phyloP scores from a whole-genome alignment of 768 basidiomycete species.

The Lactarius psammicola region DNA sequence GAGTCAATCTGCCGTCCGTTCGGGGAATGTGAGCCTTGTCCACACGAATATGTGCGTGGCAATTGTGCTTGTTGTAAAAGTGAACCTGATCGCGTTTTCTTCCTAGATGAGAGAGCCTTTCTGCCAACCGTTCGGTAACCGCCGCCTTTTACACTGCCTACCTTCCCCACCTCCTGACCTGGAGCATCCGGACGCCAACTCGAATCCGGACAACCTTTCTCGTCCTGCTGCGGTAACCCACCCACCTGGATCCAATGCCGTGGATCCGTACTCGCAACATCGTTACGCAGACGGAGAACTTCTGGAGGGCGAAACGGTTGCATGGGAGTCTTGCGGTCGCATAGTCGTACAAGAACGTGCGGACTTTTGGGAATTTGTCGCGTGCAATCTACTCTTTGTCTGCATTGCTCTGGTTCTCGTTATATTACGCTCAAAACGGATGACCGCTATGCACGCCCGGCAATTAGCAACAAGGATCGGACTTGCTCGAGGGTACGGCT shows the following conservation, averaged over 20 bases:
- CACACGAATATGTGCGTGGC: conserved; percentile 39
- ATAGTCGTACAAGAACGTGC: conserved; percentile 74
- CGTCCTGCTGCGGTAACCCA: not conserved
- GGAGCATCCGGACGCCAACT: conserved; percentile 13
- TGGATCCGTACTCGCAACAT: conserved; percentile 14
- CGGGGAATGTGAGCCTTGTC: conserved; percentile 44
- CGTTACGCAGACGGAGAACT: conserved; percentile 23
- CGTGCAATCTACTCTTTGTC: conserved; percentile 75
- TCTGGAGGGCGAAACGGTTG: conserved; percentile 59
- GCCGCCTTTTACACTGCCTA: conserved; percentile 83
- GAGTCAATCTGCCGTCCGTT: conserved; percentile 31
- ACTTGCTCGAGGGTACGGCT: conserved; percentile 37
- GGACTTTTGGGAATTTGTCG: conserved; percentile 91
- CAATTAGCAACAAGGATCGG: conserved; percentile 87
- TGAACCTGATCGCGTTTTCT: conserved; percentile 15
- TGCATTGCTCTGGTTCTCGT: conserved; percentile 62
- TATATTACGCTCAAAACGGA: conserved; percentile 62
- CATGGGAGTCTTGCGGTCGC: conserved; percentile 93
- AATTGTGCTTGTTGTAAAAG: conserved; percentile 4
- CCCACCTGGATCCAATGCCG: conserved; percentile 17
- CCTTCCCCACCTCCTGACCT: conserved; percentile 30
- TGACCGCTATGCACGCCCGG: conserved; percentile 73
- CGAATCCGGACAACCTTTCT: conserved; percentile 33
- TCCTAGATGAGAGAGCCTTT: conserved; percentile 78
- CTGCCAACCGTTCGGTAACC: conserved; percentile 95